phyloP scores from a whole-genome alignment of 768 basidiomycete species.

The Mrakia gelida region DNA sequence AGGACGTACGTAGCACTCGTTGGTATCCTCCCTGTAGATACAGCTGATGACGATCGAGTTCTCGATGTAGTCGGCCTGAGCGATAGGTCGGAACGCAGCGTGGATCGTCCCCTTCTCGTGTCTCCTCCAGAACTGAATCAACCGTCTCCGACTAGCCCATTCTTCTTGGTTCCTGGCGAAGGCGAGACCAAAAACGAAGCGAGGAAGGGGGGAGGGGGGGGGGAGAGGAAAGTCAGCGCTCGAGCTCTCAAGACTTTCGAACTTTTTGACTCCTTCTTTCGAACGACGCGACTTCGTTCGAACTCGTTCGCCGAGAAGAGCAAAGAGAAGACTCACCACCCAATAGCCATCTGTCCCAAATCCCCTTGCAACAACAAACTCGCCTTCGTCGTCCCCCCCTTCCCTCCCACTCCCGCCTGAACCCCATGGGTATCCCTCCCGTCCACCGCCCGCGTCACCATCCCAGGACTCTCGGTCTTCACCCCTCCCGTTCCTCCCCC shows the following conservation, averaged over 20 bases:
- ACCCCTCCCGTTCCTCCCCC: not conserved
- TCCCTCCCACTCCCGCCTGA: not conserved
- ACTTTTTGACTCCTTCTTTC: no score
- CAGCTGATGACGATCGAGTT: conserved; percentile 85
- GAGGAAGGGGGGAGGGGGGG: not conserved
- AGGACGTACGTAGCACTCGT: conserved; percentile 59
- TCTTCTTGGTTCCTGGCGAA: conserved; percentile 55
- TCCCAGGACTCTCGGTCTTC: not conserved
- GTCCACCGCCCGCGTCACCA: conserved; percentile 10
- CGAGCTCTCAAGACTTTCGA: no score
- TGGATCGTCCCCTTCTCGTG: conserved; percentile 73
- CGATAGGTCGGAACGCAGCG: conserved; percentile 70
- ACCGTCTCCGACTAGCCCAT: conserved; percentile 63
- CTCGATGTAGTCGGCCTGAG: conserved; percentile 66
- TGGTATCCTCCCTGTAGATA: conserved; percentile 73
- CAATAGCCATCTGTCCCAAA: conserved; percentile 22
- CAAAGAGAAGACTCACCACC: conserved; percentile 6
- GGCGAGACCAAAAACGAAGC: not conserved
- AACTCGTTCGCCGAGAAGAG: no score
- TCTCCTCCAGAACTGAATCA: conserved; percentile 77
- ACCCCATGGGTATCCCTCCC: not conserved
- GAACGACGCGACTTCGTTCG: no score
- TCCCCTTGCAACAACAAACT: conserved; percentile 16
- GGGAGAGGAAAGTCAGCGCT: not conserved
- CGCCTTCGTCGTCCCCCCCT: conserved; percentile 19